Evolutionary conservation across 805 yeast species (phyloP).

Genomic region (Ogataea trehaloabstinens): DNA sequence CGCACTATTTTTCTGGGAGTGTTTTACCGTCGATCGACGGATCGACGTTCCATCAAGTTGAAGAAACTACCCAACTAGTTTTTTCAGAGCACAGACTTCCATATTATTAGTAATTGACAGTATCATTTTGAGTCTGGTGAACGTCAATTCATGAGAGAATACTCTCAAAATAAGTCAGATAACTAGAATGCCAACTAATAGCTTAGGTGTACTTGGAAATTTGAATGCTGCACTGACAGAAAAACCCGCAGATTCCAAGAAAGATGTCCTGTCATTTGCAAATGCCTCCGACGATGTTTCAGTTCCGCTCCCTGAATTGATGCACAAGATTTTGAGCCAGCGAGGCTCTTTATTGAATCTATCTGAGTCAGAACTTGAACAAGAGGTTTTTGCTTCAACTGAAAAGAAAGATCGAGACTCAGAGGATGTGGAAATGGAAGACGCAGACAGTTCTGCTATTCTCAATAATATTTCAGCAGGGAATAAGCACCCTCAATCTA

Average conservation of each 20-base stretch:
- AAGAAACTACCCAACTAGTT: too few relatives aligned
- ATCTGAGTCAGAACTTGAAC: conserved; percentile 51
- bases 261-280: neutral
- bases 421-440: conserved; percentile 18
- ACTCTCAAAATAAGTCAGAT: too few relatives aligned
- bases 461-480: conserved; percentile 5
- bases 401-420: conserved; percentile 11
- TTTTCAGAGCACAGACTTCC: too few relatives aligned
- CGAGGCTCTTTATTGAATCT: conserved; percentile 58
- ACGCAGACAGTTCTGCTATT: conserved; percentile 14
- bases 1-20: too few relatives aligned
- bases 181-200: neutral
- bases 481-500: conserved; percentile 19
- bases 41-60: too few relatives aligned
- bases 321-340: conserved; percentile 58
- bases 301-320: conserved; percentile 45
- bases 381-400: conserved; percentile 37
- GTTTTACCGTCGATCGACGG: too few relatives aligned
- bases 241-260: conserved; percentile 1
- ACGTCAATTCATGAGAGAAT: too few relatives aligned
- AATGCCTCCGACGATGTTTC: conserved; percentile 15
- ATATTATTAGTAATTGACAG: too few relatives aligned
- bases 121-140: too few relatives aligned
- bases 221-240: conserved; percentile 18
- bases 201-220: conserved; percentile 3